Base-by-base conservation (phyloP, 495 filamentous ascomycete genomes). In the Lentithecium fluviatile region DNA sequence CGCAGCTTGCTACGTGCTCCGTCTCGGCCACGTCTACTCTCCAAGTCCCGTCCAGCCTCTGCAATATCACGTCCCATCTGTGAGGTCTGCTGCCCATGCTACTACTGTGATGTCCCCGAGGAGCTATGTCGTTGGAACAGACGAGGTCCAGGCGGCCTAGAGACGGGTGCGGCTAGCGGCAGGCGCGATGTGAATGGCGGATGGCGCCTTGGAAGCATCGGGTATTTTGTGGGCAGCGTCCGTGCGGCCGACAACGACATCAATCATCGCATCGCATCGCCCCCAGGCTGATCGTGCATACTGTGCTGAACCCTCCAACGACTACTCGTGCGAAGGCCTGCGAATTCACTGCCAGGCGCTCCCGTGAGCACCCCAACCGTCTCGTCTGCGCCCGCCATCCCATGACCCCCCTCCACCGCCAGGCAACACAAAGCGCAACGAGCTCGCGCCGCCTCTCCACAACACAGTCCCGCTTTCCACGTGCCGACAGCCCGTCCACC, bases 121-220 rank as follows among this genome's bases (percentile, higher is more conserved):
- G 29, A 32, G 29, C 29, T 10, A 32, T 32, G 29, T 32, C 29
- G 29, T 32, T 32, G 29, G 29, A 32, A 32, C 3, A 32, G 29
- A 32, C 29, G 29, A 10, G 29, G 29, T 10, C 29, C 10, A 32
- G 29, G 29, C 29, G 29, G 29, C 4, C 29, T 32, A 32, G 29
- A 32, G 29, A 32, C 29, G 26, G 26, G 36, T 19, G 19, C 52
- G 42, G 53, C 26, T 56, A 29, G 40, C 53, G 53, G 42, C 53
- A 56, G 23, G 7, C 53, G 29, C 53, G 29, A 32, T 56, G 45
- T 38, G 53, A 38, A 43, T 56, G 53, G 29, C 29, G 10, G 46
- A 56, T 56, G 38, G 53, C 42, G 40, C n/a, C 40, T n/a, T 45
- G 40, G 40, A 45, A 45, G 40, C 40, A n/a, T 40, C 36, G 40